These are phyloP conservation scores for Lachancea dasiensis DNA, from an alignment of 805 yeast species.

Conservation along the genomic window DNA sequence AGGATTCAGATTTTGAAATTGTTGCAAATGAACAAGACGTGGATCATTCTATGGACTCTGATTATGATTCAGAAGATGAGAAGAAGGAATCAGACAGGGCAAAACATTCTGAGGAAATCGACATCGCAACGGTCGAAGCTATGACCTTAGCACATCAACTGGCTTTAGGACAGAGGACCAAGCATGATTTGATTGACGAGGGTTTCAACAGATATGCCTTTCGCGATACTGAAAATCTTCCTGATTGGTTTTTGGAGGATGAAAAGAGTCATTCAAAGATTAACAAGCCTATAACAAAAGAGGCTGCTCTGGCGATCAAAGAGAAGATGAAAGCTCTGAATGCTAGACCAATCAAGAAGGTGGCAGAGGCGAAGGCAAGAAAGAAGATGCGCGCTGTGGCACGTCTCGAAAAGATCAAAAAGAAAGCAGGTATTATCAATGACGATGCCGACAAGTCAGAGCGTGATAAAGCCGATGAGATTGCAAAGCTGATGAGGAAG, in stretches of 20 bases:
- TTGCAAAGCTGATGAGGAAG: slow-evolving; percentile 76
- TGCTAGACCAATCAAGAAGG: slow-evolving; percentile 98
- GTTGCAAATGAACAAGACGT: slow-evolving; percentile 38
- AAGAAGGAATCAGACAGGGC: slow-evolving; percentile 36
- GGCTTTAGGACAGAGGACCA: slow-evolving; percentile 81
- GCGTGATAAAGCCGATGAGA: slow-evolving; percentile 91
- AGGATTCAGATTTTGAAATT: slow-evolving; percentile 39
- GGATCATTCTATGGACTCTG: slow-evolving; percentile 36
- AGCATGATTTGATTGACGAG: slow-evolving; percentile 82
- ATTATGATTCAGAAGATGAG: slow-evolving; percentile 51
- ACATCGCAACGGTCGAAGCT: slow-evolving; percentile 87
- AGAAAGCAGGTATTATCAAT: slow-evolving; percentile 85
- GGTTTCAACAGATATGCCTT: slow-evolving; percentile 90
- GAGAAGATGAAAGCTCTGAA: slow-evolving; percentile 75
- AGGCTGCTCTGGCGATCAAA: slow-evolving; percentile 73
- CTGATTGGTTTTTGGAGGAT: slow-evolving; percentile 96
- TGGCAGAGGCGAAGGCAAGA: slow-evolving; percentile 95
- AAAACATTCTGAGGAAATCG: slow-evolving; percentile 59
- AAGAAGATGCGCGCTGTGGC: slow-evolving; percentile 89
- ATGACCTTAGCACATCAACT: slow-evolving; percentile 97
- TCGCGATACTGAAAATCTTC: slow-evolving; percentile 84
- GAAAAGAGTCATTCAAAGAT: slow-evolving; percentile 82
- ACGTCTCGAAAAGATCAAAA: slow-evolving; percentile 80
- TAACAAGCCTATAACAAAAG: slow-evolving; percentile 90
- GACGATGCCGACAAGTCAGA: slow-evolving; percentile 86